phyloP scores from a whole-genome alignment of 2,329 filamentous ascomycete species.

The Ilyonectria mors-panacis region DNA sequence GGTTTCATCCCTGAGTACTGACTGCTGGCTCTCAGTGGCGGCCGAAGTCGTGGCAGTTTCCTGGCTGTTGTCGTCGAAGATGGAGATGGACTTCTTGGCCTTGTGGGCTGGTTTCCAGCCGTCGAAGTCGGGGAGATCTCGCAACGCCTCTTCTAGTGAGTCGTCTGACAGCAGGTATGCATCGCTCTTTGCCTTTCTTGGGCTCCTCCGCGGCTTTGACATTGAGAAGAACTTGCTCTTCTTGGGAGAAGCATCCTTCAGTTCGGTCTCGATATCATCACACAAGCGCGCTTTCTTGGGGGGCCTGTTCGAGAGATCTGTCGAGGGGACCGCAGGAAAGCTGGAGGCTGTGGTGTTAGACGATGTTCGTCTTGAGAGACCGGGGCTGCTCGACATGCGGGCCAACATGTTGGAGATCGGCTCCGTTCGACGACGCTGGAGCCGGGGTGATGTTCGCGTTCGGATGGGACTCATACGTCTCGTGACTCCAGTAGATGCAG shows the following conservation, averaged over 20 bases:
- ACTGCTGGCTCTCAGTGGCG: constrained; percentile 43
- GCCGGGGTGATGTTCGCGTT: constrained; percentile 55
- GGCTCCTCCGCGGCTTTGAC: constrained; percentile 45
- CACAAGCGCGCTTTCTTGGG: constrained; percentile 72
- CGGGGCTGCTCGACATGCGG: constrained; percentile 42
- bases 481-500: constrained; percentile 28
- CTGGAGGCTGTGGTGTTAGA: constrained; percentile 30
- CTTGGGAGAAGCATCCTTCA: constrained; percentile 54
- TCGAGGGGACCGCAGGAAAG: constrained; percentile 27
- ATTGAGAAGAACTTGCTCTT: constrained; percentile 70
- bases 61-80: constrained; percentile 62
- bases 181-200: constrained; percentile 55
- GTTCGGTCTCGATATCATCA: constrained; percentile 60
- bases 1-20: constrained; percentile 38
- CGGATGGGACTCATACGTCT: constrained; percentile 35
- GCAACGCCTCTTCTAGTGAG: constrained; percentile 69
- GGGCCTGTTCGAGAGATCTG: constrained; percentile 56
- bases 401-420: constrained; percentile 63
- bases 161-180: constrained; percentile 69
- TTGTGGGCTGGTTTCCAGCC: constrained; percentile 60
- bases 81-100: constrained; percentile 54
- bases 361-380: constrained; percentile 34
- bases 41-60: constrained; percentile 35
- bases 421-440: constrained; percentile 67
- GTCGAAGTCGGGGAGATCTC: constrained; percentile 66